Base-by-base conservation (phyloP, 1,139 yeast genomes). In the Magnusiomyces starmeri region DNA sequence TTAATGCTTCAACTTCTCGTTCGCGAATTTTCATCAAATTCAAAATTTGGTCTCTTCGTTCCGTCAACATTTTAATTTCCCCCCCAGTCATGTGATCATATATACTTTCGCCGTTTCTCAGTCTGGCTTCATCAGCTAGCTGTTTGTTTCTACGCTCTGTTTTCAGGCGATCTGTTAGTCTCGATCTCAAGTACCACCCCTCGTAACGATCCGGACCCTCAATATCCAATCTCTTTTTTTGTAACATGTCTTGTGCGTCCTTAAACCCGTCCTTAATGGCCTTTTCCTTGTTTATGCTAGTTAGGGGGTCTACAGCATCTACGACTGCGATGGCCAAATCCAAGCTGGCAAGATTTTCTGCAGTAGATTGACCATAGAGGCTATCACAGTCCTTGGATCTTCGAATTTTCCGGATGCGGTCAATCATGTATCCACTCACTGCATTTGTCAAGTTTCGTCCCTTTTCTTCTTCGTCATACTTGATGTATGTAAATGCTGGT, bases 381-480 rank as follows among this genome's bases (percentile, higher is more conserved):
- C 20, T 18, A 56, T 60, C 59, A 48, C 61, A 61, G 10, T 25
- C 50, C 22, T 47, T 51, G 27, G 48, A 50, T 9, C 51, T 47
- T 37, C 67, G 56, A 52, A 58, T 54, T 8, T 49, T 46, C 12
- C 59, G 58, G 35, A 66, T 60, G 29, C 66, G 60, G 48, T 63
- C 65, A 46, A 55, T 54, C 49, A 54, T 52, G 57, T 55, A 62
- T 2, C 65, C 65, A 3, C 62, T 55, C 2, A 34, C 25, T 39
- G 43, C 51, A 48, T 51, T 43, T n/a, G 40, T 43, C 22, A 42
- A 27, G 40, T 46, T 14, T 35, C 50, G 46, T 39, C n/a, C 21
- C 25, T 32, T 34, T 12, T 58, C 49, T 7, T 43, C 51, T 4
- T 35, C 45, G 12, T 46, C 40, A 20, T 54, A 48, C 2, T 51